phyloP scores from a whole-genome alignment of 108 stramenopile species.

The Licmophora abbreviata region DNA sequence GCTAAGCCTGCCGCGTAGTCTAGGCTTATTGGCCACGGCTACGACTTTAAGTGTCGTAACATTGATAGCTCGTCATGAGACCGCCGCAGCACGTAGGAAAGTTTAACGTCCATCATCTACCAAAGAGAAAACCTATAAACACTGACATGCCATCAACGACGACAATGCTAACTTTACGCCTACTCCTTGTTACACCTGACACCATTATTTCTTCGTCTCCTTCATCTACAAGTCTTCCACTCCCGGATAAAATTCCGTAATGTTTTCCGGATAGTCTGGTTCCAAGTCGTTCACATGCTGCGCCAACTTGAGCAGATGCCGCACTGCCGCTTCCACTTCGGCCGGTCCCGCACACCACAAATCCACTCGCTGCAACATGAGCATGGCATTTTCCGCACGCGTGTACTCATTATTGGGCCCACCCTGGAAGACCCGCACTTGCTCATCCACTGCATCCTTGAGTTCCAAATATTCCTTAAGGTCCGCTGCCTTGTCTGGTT shows the following conservation, averaged over 20 bases:
- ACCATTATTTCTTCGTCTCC: not conserved
- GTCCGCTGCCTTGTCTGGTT: slow-evolving; percentile 37
- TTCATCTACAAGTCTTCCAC: slow-evolving; percentile 50
- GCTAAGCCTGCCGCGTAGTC: no score
- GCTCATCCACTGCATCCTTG: slow-evolving; percentile 44
- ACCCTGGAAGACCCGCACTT: slow-evolving; percentile 43
- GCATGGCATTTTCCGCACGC: slow-evolving; percentile 62
- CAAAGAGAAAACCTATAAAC: no score
- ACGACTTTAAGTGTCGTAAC: no score
- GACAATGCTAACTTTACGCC: no score
- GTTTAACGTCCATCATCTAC: no score
- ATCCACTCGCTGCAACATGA: slow-evolving; percentile 84
- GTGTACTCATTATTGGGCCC: slow-evolving; percentile 71
- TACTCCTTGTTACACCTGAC: no score
- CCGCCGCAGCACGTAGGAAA: no score
- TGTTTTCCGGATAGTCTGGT: slow-evolving; percentile 61
- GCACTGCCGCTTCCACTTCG: slow-evolving; percentile 82
- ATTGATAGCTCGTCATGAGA: no score
- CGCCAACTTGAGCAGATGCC: slow-evolving; percentile 76
- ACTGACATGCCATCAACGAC: no score
- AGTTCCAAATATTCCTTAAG: slow-evolving; percentile 49
- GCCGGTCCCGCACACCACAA: slow-evolving; percentile 80
- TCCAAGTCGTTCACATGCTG: slow-evolving; percentile 66
- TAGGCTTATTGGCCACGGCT: no score
- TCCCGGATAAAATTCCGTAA: slow-evolving; percentile 82